Evolutionary conservation across 495 filamentous ascomycete genomes (phyloP).

Genomic region (Podospora pseudocomata): DNA sequence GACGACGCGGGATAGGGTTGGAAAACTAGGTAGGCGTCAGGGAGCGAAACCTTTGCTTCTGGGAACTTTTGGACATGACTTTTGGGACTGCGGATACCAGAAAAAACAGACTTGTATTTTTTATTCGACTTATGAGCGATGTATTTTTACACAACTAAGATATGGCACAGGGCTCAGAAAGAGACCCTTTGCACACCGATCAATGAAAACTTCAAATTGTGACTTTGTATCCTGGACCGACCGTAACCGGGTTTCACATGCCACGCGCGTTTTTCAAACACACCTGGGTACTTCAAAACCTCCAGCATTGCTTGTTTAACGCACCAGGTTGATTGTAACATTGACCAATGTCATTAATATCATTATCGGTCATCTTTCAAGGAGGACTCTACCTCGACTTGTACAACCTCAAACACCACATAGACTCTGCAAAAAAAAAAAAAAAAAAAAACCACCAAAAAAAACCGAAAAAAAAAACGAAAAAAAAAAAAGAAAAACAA

Average conservation of each 20-base stretch:
- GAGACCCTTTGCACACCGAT: background rate
- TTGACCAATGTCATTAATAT: background rate
- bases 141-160: background rate
- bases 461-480: background rate
- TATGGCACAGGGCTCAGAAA: background rate
- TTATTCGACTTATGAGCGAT: background rate
- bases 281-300: too few relatives aligned
- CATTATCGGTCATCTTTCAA: background rate
- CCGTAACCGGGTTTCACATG: background rate
- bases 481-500: background rate
- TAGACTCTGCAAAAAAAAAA: background rate
- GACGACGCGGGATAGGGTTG: background rate
- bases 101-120: background rate
- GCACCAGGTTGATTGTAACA: background rate
- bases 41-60: background rate
- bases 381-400: background rate
- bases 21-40: background rate
- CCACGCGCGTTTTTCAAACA: background rate
- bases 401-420: background rate
- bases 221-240: background rate
- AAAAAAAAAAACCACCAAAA: background rate
- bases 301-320: background rate
- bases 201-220: background rate
- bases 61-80: background rate
- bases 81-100: background rate